Evolutionary conservation across 345 rosid genomes (phyloP).

Genomic region (Theobroma cacao): DNA sequence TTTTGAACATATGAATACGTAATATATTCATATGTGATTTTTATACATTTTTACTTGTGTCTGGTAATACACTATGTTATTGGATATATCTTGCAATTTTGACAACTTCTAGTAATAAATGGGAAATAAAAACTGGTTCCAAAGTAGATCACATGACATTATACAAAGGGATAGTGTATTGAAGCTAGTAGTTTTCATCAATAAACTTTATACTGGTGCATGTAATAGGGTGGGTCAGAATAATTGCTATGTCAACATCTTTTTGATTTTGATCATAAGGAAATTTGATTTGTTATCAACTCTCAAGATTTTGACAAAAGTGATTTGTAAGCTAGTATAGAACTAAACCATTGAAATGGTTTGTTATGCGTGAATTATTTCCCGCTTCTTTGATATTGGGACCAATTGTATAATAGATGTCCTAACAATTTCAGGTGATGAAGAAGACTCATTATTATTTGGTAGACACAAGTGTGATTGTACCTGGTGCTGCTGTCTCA

Average conservation of each 20-base stretch:
- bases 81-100: not conserved
- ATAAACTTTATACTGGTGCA: not conserved
- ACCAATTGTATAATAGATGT: not conserved
- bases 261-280: conserved; percentile 39
- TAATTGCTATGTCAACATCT: conserved; percentile 35
- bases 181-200: not conserved
- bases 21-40: not conserved
- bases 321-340: not conserved
- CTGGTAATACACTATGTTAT: not conserved
- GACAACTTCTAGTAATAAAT: not conserved
- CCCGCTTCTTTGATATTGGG: conserved; percentile 2
- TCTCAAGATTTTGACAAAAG: too few relatives aligned
- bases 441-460: conserved; percentile 95
- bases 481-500: conserved; percentile 92
- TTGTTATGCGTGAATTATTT: not conserved
- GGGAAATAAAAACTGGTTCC: not conserved
- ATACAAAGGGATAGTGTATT: not conserved
- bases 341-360: not conserved
- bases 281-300: too few relatives aligned
- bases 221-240: not conserved
- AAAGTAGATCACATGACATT: not conserved
- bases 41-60: not conserved
- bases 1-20: not conserved
- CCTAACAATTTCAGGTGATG: conserved; percentile 65
- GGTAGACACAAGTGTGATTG: conserved; percentile 74